These are phyloP conservation scores for Fraxinus paxiana DNA, from an alignment of 305 asterid species.

Conservation along the genomic window DNA sequence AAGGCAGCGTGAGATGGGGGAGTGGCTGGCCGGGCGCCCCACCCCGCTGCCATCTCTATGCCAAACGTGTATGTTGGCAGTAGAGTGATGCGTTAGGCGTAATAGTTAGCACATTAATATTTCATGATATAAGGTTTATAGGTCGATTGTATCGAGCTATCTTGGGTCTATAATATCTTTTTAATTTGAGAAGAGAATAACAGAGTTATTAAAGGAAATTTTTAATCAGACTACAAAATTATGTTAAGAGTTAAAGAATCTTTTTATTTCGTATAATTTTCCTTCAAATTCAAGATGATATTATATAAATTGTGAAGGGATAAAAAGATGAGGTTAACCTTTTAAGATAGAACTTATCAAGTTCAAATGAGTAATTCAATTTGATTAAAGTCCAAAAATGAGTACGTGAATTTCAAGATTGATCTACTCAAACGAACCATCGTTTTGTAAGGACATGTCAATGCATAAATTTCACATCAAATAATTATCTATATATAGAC, in stretches of 20 bases:
- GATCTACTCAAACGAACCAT: background rate
- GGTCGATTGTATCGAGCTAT: background rate
- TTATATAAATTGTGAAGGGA: background rate
- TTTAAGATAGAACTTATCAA: background rate
- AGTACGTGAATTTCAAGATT: background rate
- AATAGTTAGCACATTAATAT: background rate
- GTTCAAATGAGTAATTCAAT: background rate
- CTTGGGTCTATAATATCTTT: background rate
- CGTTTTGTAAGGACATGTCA: background rate
- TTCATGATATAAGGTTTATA: background rate
- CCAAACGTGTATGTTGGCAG: background rate
- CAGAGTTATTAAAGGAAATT: slow-evolving; percentile 35
- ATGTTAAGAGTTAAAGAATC: background rate
- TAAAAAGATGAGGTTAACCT: background rate
- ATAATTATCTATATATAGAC: background rate
- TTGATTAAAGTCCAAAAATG: background rate
- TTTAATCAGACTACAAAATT: background rate
- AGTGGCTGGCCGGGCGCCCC: too few relatives aligned
- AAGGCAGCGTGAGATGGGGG: too few relatives aligned
- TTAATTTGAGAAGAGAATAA: background rate
- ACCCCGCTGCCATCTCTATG: too few relatives aligned
- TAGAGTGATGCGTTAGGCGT: background rate
- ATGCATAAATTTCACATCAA: background rate
- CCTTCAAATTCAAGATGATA: slow-evolving; percentile 39
- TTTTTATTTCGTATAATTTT: background rate